Conservation (phyloP, 306 rosid species). For the Sphenostylis stenocarpa region DNA sequence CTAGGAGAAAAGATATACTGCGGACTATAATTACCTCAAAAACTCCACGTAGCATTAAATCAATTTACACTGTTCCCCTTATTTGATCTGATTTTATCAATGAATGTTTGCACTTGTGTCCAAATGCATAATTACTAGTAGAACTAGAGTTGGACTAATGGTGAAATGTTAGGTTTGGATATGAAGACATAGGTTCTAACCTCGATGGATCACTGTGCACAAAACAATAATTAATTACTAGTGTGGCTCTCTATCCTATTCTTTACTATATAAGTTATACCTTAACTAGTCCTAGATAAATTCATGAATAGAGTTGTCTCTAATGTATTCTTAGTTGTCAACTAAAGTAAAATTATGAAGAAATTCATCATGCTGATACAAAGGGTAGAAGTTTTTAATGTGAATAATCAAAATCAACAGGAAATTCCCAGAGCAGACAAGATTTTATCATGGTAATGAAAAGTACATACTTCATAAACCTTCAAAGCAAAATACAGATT, state of each 20-base stretch:
- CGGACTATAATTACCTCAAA: background rate
- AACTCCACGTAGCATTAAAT: background rate
- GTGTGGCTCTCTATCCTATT: background rate
- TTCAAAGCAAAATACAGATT: slow-evolving; percentile 17
- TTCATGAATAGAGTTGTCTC: background rate
- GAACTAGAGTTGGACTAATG: too few species aligned
- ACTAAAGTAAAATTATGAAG: slow-evolving; percentile 1
- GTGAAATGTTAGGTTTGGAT: too few species aligned
- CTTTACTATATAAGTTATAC: background rate
- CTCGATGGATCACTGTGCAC: too few species aligned
- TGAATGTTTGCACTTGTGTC: too few species aligned
- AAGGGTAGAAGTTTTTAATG: background rate
- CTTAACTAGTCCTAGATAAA: background rate
- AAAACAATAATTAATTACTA: background rate
- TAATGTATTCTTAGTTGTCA: background rate
- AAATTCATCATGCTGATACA: background rate
- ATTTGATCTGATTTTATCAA: too few species aligned
- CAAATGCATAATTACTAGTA: too few species aligned
- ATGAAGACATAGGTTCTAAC: too few species aligned
- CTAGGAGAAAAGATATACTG: background rate
- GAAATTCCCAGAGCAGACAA: background rate
- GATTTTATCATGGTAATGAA: background rate
- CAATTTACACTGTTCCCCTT: too few species aligned
- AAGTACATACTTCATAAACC: slow-evolving; percentile 28
- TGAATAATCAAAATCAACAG: background rate